These are phyloP conservation scores for Meripilus lineatus DNA, from an alignment of 1,284 basidiomycete species.

Conservation along the genomic window DNA sequence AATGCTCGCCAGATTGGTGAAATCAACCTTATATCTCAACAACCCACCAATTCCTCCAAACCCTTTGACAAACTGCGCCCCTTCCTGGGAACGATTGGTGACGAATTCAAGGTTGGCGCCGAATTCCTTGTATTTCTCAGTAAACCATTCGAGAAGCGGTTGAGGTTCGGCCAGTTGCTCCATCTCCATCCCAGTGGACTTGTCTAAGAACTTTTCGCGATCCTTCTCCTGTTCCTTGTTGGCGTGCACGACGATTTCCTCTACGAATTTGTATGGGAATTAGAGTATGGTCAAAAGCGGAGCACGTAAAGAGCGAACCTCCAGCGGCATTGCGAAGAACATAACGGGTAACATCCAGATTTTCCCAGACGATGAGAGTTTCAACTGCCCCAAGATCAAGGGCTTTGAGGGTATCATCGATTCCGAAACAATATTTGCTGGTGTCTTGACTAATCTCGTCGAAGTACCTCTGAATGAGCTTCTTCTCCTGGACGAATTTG, in stretches of 20 bases:
- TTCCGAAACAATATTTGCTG: constrained; percentile 96
- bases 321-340: constrained; percentile 86
- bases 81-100: constrained; percentile 92
- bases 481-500: constrained; percentile 99
- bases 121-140: constrained; percentile 98
- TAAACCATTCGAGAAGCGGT: constrained; percentile 94
- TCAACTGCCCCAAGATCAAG: constrained; percentile 97
- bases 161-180: constrained; percentile 80
- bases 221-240: constrained; percentile 86
- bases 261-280: constrained; percentile 34
- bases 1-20: constrained; percentile 67
- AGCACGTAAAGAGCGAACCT: constrained; percentile 41
- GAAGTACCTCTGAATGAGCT: constrained; percentile 96
- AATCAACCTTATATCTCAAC: constrained; percentile 94
- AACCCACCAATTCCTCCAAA: constrained; percentile 98
- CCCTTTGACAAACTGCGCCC: constrained; percentile 97
- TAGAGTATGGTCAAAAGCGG: background rate
- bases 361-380: constrained; percentile 98
- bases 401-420: constrained; percentile 95
- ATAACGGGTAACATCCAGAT: constrained; percentile 85
- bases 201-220: constrained; percentile 92
- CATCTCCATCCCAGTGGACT: constrained; percentile 94
- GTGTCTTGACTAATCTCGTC: constrained; percentile 99
- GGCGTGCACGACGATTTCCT: constrained; percentile 78
- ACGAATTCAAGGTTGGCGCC: constrained; percentile 92